phyloP scores from a whole-genome alignment of 768 basidiomycete species.

The Trametes villosa region DNA sequence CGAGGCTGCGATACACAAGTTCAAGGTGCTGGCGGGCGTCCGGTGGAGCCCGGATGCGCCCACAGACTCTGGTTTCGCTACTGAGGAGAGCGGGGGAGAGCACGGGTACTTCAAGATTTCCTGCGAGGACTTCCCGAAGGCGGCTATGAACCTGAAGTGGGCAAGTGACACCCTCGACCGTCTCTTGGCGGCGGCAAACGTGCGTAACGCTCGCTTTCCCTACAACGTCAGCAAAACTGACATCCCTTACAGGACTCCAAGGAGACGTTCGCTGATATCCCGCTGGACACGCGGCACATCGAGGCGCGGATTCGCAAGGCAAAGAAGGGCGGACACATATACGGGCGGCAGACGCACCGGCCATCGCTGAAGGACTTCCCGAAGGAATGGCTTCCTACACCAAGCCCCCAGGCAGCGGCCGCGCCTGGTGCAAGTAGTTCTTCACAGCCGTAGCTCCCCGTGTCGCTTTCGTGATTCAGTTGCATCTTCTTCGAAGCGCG shows the following conservation, averaged over 20 bases:
- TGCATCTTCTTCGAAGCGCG: background rate
- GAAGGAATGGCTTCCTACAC: constrained; percentile 73
- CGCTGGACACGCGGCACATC: constrained; percentile 83
- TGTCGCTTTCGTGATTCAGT: constrained; percentile 3
- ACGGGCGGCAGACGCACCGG: constrained; percentile 53
- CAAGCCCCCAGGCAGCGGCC: constrained; percentile 17
- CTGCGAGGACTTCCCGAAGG: constrained; percentile 83
- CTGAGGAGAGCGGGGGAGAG: constrained; percentile 49
- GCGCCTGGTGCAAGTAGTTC: constrained; percentile 23
- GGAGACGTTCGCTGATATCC: constrained; percentile 63
- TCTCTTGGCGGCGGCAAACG: constrained; percentile 83
- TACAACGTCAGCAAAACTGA: background rate
- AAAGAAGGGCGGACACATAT: constrained; percentile 68
- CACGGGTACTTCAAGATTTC: constrained; percentile 91
- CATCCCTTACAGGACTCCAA: constrained; percentile 39
- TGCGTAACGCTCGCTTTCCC: constrained; percentile 46
- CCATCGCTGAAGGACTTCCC: constrained; percentile 84
- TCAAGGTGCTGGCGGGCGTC: constrained; percentile 87
- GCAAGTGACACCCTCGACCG: constrained; percentile 84
- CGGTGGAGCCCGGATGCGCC: constrained; percentile 83
- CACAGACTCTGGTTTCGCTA: constrained; percentile 62
- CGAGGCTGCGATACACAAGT: constrained; percentile 74
- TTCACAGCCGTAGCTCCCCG: constrained; percentile 6
- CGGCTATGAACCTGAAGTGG: constrained; percentile 93
- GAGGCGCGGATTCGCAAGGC: constrained; percentile 73